phyloP scores from a whole-genome alignment of 345 rosid species.

The Pseudoturritis turrita region DNA sequence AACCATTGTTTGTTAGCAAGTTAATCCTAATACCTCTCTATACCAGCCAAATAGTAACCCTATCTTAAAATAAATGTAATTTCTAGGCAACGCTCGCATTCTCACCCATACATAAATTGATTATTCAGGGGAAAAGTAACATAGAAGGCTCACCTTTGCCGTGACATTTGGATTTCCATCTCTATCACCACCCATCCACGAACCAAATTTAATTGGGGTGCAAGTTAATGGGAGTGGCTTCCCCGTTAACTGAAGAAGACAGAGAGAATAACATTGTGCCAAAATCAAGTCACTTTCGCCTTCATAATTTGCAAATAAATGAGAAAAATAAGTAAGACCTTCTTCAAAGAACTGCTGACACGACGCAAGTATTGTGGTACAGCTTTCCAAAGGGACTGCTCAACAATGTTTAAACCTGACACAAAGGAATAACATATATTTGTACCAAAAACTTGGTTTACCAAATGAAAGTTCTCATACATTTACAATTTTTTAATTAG shows the following conservation, averaged over 20 bases:
- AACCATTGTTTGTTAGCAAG: neutral
- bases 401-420: constrained; percentile 84
- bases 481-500: neutral
- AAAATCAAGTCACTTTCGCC: neutral
- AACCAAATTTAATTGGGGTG: constrained; percentile 84
- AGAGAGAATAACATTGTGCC: neutral
- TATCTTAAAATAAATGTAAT: neutral
- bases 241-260: constrained; percentile 58
- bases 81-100: neutral
- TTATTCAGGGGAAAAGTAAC: neutral
- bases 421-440: neutral
- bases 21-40: neutral
- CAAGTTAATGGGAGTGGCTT: constrained; percentile 78
- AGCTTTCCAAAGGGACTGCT: constrained; percentile 94
- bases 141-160: constrained; percentile 54
- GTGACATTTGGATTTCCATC: constrained; percentile 96
- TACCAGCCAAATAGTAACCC: neutral
- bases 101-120: neutral
- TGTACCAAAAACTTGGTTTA: neutral
- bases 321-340: constrained; percentile 38
- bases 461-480: neutral
- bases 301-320: neutral
- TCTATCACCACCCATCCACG: constrained; percentile 99
- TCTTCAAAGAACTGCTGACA: constrained; percentile 82
- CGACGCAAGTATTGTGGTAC: constrained; percentile 88